These are phyloP conservation scores for Dendrobium nobile DNA, from an alignment of 106 monocot genomes.

Conservation along the genomic window DNA sequence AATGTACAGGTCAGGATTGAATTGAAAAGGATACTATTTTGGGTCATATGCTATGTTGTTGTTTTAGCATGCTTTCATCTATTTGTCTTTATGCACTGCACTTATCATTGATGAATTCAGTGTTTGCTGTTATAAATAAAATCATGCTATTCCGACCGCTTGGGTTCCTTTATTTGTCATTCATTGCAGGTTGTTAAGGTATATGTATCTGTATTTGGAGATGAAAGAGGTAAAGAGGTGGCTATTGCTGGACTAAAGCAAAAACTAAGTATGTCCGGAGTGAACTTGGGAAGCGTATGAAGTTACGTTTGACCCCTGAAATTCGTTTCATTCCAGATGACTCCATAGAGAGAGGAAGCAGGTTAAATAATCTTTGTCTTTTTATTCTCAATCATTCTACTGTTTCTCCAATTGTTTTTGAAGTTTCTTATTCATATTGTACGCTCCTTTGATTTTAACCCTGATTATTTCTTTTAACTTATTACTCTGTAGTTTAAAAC, in stretches of 20 bases:
- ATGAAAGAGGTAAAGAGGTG: constrained; percentile 64
- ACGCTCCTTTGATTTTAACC: background rate
- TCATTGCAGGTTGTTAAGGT: constrained; percentile 65
- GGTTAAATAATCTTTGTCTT: constrained; percentile 29
- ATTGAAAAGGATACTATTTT: background rate
- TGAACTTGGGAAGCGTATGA: constrained; percentile 71
- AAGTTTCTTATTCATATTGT: background rate
- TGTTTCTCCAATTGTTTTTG: background rate
- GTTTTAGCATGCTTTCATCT: background rate
- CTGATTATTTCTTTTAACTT: background rate
- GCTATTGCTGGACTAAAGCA: constrained; percentile 47
- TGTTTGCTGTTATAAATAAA: background rate
- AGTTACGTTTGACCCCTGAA: constrained; percentile 60
- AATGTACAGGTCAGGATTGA: background rate
- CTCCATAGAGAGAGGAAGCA: constrained; percentile 68
- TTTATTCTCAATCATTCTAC: background rate
- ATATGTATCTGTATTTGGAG: constrained; percentile 76
- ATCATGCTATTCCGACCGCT: background rate
- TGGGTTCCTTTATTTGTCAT: background rate
- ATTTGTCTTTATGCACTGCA: background rate
- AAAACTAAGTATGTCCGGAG: constrained; percentile 62
- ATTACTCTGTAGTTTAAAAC: background rate
- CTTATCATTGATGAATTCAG: background rate
- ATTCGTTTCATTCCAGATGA: constrained; percentile 71
- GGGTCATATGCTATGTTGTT: background rate